Conservation (phyloP, 768 basidiomycete species). For the Podaxis mareebaensis region DNA sequence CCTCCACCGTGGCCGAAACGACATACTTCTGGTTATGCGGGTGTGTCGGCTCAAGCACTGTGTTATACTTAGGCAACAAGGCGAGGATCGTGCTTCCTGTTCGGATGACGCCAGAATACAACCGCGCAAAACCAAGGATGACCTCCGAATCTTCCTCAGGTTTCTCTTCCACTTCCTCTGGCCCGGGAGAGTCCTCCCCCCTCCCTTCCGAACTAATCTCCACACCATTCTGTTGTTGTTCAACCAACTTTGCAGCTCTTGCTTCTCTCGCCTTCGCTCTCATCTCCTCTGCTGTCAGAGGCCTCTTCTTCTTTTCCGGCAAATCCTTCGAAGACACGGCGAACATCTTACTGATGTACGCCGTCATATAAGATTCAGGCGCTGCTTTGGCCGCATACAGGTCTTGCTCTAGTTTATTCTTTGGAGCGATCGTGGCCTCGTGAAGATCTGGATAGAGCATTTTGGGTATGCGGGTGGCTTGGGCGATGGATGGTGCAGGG, state of each 20-base stretch:
- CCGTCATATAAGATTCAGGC: constrained; percentile 63
- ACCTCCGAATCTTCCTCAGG: constrained; percentile 51
- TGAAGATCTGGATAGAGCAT: constrained; percentile 86
- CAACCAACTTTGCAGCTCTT: constrained; percentile 35
- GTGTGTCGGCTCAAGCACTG: constrained; percentile 59
- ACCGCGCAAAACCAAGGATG: constrained; percentile 88
- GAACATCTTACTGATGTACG: constrained; percentile 99
- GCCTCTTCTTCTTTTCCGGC: constrained; percentile 81
- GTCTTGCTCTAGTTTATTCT: constrained; percentile 81
- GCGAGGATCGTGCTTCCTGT: constrained; percentile 66
- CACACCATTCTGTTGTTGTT: constrained; percentile 18
- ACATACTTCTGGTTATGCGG: constrained; percentile 69
- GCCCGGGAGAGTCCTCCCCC: constrained; percentile 3
- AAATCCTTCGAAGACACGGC: constrained; percentile 79
- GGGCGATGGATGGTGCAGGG: constrained; percentile 84
- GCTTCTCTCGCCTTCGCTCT: constrained; percentile 60
- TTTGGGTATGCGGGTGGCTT: constrained; percentile 81
- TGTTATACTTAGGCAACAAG: constrained; percentile 86
- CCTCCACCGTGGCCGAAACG: constrained; percentile 60
- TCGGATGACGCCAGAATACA: constrained; percentile 87
- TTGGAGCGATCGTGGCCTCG: constrained; percentile 58
- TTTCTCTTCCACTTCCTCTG: constrained; percentile 24
- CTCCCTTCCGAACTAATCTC: constrained; percentile 15
- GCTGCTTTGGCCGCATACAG: constrained; percentile 71
- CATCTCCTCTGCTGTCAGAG: constrained; percentile 83